A percentile compares a stretch with the other conserved stretches of the same genome.
These are phyloP conservation scores for Zopfochytrium polystomum DNA, from an alignment of 371 early-diverging fungal species.

Conservation along the genomic window DNA sequence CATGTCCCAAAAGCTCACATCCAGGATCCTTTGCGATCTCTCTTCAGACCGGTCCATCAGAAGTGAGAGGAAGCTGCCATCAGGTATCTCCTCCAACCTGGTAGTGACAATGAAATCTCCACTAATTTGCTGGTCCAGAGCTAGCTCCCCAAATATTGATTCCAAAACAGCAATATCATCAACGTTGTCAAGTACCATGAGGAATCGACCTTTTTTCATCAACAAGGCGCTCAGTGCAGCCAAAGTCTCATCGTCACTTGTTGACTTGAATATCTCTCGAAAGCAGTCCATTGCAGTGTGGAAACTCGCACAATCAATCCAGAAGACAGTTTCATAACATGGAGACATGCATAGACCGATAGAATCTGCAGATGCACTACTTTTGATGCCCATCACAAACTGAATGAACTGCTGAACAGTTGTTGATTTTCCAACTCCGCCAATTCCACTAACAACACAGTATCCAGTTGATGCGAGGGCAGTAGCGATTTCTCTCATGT, in stretches of 20 bases:
- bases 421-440: constrained; percentile 13
- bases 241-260: not conserved
- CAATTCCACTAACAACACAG: constrained; percentile 9
- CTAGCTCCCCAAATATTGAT: constrained; percentile 3
- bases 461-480: not conserved
- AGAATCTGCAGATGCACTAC: not conserved
- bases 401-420: constrained; percentile 8
- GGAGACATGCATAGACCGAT: constrained; percentile 1
- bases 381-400: constrained; percentile 6
- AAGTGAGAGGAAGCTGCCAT: not conserved
- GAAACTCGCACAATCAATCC: not conserved
- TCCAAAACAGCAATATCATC: not conserved
- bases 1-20: not conserved
- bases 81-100: not conserved
- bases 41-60: not conserved
- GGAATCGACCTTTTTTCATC: not conserved
- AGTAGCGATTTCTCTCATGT: not conserved
- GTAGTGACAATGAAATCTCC: constrained; percentile 7
- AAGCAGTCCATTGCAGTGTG: not conserved
- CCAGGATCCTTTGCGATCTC: too few species aligned
- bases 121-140: not conserved
- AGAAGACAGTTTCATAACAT: constrained; percentile 3
- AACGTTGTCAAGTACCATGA: not conserved
- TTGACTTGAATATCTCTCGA: not conserved
- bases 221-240: not conserved